Evolutionary conservation across 768 basidiomycete species (phyloP).

Genomic region (Russula foetens): DNA sequence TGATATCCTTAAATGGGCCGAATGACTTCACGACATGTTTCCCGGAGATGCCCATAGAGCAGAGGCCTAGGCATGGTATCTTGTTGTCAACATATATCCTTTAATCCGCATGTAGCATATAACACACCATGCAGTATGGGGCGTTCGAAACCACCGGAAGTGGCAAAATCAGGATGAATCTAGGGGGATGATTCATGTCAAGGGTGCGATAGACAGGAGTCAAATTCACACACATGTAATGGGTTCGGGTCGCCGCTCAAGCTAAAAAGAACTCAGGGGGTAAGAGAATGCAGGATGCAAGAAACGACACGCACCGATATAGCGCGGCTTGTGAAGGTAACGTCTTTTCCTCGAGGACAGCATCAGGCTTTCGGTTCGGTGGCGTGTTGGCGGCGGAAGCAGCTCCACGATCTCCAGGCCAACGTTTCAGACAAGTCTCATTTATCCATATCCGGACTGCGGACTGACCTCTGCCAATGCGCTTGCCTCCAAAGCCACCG

Average conservation of each 20-base stretch:
- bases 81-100: not conserved
- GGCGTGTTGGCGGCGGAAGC: slow-evolving; percentile 76
- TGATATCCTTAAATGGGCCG: slow-evolving; percentile 86
- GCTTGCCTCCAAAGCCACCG: slow-evolving; percentile 95
- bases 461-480: slow-evolving; percentile 63
- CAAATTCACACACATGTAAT: slow-evolving; percentile 53
- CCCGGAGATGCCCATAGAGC: slow-evolving; percentile 86
- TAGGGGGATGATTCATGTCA: slow-evolving; percentile 24
- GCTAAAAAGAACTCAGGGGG: slow-evolving; percentile 31
- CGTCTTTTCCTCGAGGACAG: slow-evolving; percentile 84
- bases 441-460: slow-evolving; percentile 20
- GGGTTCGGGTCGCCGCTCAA: slow-evolving; percentile 91
- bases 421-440: not conserved
- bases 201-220: not conserved
- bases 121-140: slow-evolving; percentile 68
- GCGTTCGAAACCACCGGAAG: slow-evolving; percentile 88
- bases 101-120: not conserved
- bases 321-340: slow-evolving; percentile 74
- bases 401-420: slow-evolving; percentile 68
- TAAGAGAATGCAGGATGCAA: not conserved
- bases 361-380: slow-evolving; percentile 81
- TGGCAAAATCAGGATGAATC: slow-evolving; percentile 91
- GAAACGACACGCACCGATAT: slow-evolving; percentile 55
- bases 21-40: slow-evolving; percentile 88
- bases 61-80: slow-evolving; percentile 45